phyloP scores from a whole-genome alignment of 768 basidiomycete species.

The Lactifluus subvellereus region DNA sequence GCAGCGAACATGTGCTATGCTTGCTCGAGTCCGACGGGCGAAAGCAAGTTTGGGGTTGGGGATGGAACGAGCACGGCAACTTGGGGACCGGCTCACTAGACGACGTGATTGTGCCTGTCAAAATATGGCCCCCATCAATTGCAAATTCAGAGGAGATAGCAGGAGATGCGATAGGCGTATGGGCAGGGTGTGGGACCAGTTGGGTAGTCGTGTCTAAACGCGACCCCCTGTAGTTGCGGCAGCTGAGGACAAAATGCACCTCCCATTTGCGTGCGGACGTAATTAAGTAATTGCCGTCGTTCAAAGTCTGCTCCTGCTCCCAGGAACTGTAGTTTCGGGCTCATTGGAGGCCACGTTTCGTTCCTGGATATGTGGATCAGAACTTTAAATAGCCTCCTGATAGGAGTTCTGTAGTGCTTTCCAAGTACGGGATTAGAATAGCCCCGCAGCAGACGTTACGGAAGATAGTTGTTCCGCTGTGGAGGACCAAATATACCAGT shows the following conservation, averaged over 20 bases:
- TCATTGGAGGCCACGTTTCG: not conserved
- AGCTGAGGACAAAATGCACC: not conserved
- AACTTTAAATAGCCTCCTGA: not conserved
- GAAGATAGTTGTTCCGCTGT: no score
- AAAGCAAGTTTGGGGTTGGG: slow-evolving; percentile 70
- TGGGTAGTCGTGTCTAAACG: slow-evolving; percentile 34
- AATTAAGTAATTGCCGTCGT: not conserved
- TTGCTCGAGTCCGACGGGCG: slow-evolving; percentile 24
- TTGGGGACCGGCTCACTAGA: slow-evolving; percentile 60
- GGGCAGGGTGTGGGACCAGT: slow-evolving; percentile 50
- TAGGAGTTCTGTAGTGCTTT: not conserved
- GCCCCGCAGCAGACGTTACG: no score
- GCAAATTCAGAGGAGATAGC: not conserved
- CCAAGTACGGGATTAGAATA: no score
- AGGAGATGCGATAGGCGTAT: slow-evolving; percentile 28
- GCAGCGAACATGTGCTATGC: slow-evolving; percentile 78
- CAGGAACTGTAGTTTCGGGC: not conserved
- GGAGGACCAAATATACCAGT: not conserved
- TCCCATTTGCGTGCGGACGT: not conserved
- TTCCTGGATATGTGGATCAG: not conserved
- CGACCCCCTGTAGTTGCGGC: not conserved
- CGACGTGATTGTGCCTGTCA: slow-evolving; percentile 46
- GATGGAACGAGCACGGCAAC: slow-evolving; percentile 99
- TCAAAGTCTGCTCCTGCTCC: not conserved
- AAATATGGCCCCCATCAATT: slow-evolving; percentile 45